Evolutionary conservation across 345 rosid genomes (phyloP), one percentile per base, ranked within the genome.

Genomic region (Schrenkiella parvula): DNA sequence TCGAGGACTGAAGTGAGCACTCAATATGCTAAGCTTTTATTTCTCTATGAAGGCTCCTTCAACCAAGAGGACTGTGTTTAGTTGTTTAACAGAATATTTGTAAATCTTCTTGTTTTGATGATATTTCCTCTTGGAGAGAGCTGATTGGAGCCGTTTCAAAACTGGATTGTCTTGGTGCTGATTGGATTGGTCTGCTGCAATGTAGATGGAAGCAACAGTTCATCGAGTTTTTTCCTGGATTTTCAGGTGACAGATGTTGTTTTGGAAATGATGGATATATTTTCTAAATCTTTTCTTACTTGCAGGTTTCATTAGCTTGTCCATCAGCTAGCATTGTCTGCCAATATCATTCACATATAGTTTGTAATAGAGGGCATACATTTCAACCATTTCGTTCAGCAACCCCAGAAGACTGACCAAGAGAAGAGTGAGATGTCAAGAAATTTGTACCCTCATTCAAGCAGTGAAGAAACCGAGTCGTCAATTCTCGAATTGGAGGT

Each of bases 191-290:
- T 81, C 70, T 81, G 81, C 83, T 66, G 84, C 88, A 71, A 77
- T 81, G 41, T 90, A 75, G 88, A 85, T 83, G 95, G 84, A 85
- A 81, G 83, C 87, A 78, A 72, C 79, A 73, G 61, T 85, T 79
- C 85, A 68, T 82, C 82, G 83, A 86, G 76, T 84, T 83, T 85
- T 84, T 83, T 77, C 80, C 60, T 81, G 84, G 82, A 83, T 82
- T 83, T 84, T 76, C 81, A 62, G 86, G 83, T 79, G 80, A 77
- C 85, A 68, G 51, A 68, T 55, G 4, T 76, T 77, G 35, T 77
- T 52, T 68, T 68, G 14, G 15, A 39, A 37, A 64, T 48, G 74
- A 61, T 57, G 72, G 68, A 77, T 66, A 76, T 69, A 14, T 59
- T 47, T 69, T 63, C 89, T 89, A 76, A 89, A 76, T 70, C 5